These are phyloP conservation scores for Scheffersomyces coipomensis DNA, from an alignment of 805 yeast species.

Conservation along the genomic window DNA sequence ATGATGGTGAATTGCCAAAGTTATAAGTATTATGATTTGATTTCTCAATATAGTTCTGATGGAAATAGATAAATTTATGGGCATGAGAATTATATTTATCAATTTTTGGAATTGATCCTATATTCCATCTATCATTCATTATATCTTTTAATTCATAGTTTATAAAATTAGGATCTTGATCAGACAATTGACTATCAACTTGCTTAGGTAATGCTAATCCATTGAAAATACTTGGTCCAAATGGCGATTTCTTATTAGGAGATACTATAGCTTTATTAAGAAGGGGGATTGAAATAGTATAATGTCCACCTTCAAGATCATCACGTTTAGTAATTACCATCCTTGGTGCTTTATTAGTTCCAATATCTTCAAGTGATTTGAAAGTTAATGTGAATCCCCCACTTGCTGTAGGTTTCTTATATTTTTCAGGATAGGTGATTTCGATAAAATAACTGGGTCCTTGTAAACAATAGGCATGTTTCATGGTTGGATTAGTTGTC, in stretches of 20 bases:
- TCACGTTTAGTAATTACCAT: constrained; percentile 26
- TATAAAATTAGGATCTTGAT: constrained; percentile 6
- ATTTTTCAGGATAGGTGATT: constrained; percentile 20
- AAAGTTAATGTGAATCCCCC: constrained; percentile 26
- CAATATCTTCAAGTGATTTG: constrained; percentile 16
- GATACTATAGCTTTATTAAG: not conserved
- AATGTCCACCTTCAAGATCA: constrained; percentile 25
- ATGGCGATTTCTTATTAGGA: not conserved
- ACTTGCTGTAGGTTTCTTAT: constrained; percentile 1
- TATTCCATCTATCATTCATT: constrained; percentile 26
- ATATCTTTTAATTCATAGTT: constrained; percentile 30
- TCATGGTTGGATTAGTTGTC: constrained; percentile 64
- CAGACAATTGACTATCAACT: constrained; percentile 15
- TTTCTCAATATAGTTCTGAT: constrained; percentile 27
- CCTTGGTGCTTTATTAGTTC: constrained; percentile 17
- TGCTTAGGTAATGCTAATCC: constrained; percentile 23
- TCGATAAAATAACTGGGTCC: constrained; percentile 65
- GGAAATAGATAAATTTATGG: constrained; percentile 39
- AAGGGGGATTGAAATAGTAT: constrained; percentile 20
- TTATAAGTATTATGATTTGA: constrained; percentile 6
- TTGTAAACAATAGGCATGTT: constrained; percentile 56
- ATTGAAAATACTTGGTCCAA: constrained; percentile 12
- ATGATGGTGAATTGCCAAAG: constrained; percentile 1
- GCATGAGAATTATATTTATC: constrained; percentile 14
- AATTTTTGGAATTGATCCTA: constrained; percentile 49